Conservation (phyloP, 1,284 basidiomycete species). For the Cutaneotrichosporon sp. region DNA sequence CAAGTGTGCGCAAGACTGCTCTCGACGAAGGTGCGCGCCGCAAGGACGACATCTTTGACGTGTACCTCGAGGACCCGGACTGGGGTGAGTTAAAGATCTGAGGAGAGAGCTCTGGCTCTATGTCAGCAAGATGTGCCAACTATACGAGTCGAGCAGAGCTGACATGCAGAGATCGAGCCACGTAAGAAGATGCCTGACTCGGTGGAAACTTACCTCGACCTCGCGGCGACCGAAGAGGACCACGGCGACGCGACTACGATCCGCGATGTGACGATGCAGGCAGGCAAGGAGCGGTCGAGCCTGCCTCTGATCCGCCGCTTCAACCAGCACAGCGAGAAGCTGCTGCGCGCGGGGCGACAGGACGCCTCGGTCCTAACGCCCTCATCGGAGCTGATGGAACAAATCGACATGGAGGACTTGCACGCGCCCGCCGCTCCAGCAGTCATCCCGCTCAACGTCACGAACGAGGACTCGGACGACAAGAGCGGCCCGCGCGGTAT, state of each 20-base stretch:
- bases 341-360: slow-evolving; percentile 56
- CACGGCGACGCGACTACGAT: slow-evolving; percentile 85
- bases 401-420: slow-evolving; percentile 85
- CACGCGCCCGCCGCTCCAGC: slow-evolving; percentile 63
- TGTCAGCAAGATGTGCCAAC: no score
- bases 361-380: slow-evolving; percentile 16
- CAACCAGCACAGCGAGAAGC: slow-evolving; percentile 91
- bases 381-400: slow-evolving; percentile 56
- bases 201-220: slow-evolving; percentile 76
- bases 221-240: slow-evolving; percentile 87
- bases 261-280: slow-evolving; percentile 92
- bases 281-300: slow-evolving; percentile 80
- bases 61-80: slow-evolving; percentile 90
- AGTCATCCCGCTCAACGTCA: slow-evolving; percentile 78
- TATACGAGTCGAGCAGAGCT: not conserved
- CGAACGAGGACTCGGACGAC: slow-evolving; percentile 32
- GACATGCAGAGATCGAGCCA: slow-evolving; percentile 67
- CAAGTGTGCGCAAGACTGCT: slow-evolving; percentile 69
- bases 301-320: slow-evolving; percentile 94
- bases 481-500: slow-evolving; percentile 31
- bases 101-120: no score
- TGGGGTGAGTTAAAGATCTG: slow-evolving; percentile 54
- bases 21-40: slow-evolving; percentile 70
- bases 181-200: slow-evolving; percentile 65
- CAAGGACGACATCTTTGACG: slow-evolving; percentile 92